These are phyloP conservation scores for Leccinellum rugosiceps DNA, from an alignment of 768 basidiomycete species.

Conservation along the genomic window DNA sequence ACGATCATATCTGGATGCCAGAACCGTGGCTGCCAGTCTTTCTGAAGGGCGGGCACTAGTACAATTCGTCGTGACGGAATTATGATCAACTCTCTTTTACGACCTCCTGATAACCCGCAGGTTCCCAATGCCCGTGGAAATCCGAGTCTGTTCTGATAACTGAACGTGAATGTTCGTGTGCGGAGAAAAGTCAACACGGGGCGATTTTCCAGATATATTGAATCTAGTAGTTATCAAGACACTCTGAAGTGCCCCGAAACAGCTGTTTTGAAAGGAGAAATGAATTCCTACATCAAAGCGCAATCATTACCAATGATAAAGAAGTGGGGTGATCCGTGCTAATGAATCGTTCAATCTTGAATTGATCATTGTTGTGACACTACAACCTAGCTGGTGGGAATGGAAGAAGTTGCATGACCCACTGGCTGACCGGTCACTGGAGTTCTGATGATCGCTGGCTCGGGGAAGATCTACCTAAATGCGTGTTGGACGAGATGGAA, in stretches of 20 bases:
- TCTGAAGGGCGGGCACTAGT: too few species aligned
- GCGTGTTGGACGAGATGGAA: not conserved
- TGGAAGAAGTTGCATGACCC: not conserved
- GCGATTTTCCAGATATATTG: too few species aligned
- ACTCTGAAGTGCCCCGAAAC: not conserved
- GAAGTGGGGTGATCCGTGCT: too few species aligned
- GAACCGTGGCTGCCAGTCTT: too few species aligned
- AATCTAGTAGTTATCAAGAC: not conserved
- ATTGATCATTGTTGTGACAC: too few species aligned
- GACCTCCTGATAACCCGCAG: too few species aligned
- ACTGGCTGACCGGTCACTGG: not conserved
- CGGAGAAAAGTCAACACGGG: not conserved
- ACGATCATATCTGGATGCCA: too few species aligned
- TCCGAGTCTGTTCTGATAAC: not conserved
- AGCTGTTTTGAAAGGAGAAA: not conserved
- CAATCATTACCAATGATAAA: too few species aligned
- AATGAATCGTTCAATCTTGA: not conserved
- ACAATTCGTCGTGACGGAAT: too few species aligned
- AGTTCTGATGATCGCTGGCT: not conserved
- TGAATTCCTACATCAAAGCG: not conserved
- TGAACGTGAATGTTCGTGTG: not conserved
- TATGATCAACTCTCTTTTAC: too few species aligned
- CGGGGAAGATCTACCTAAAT: too few species aligned
- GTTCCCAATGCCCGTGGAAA: too few species aligned
- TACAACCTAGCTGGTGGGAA: not conserved